phyloP scores from a whole-genome alignment of 441 rosid species.

The Populus hybrid region DNA sequence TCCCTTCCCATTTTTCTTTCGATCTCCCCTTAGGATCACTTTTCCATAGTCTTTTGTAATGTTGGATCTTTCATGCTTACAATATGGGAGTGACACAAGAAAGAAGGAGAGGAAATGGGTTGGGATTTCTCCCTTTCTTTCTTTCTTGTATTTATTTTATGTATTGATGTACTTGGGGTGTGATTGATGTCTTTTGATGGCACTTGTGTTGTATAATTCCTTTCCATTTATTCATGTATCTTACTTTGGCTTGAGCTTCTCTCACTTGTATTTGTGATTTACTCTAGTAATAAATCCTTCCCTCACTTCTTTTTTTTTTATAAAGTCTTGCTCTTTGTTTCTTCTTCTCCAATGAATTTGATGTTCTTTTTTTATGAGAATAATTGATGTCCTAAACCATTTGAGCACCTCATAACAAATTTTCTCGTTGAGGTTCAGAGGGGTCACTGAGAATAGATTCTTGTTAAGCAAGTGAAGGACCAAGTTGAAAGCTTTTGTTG shows the following conservation, averaged over 20 bases:
- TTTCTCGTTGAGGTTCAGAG: background rate
- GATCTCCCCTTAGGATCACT: background rate
- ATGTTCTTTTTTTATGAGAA: background rate
- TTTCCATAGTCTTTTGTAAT: background rate
- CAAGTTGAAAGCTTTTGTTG: background rate
- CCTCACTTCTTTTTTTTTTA: background rate
- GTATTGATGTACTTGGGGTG: conserved; percentile 6
- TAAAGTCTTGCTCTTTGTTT: background rate
- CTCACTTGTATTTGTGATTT: conserved; percentile 16
- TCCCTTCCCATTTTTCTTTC: background rate
- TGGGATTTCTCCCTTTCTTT: background rate
- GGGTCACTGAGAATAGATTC: background rate
- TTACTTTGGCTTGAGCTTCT: background rate
- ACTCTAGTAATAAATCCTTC: conserved; percentile 9
- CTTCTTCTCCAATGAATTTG: background rate
- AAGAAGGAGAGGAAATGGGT: conserved; percentile 6
- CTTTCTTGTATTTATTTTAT: background rate
- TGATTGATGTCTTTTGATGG: conserved; percentile 3
- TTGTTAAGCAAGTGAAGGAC: background rate
- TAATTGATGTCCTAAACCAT: background rate
- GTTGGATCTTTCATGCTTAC: background rate
- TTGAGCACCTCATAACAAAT: background rate
- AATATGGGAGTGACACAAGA: background rate
- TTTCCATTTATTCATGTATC: background rate
- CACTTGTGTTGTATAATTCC: conserved; percentile 6